Evolutionary conservation across 192 early-diverging fungal genomes (phyloP).

Genomic region (Dispira simplex): DNA sequence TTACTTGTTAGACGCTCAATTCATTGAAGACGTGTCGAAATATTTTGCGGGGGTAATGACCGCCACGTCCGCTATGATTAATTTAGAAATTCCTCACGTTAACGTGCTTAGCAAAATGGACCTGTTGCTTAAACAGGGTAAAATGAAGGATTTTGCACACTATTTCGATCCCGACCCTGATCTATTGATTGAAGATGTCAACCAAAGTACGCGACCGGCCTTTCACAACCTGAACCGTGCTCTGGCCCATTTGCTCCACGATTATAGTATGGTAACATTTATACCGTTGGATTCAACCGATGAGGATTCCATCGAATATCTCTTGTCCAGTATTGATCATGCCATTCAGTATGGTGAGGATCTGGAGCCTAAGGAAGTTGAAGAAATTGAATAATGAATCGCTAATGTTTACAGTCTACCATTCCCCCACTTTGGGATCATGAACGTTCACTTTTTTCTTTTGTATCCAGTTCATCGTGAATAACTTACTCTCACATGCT

Average conservation of each 20-base stretch:
- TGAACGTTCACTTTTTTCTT: too few relatives aligned
- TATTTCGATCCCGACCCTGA: constrained; percentile 87
- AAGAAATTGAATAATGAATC: constrained; percentile 12
- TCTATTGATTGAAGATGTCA: constrained; percentile 71
- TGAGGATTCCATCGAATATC: constrained; percentile 78
- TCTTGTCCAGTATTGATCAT: constrained; percentile 83
- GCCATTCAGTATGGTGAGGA: constrained; percentile 98
- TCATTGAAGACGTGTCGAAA: constrained; percentile 89
- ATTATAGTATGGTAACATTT: constrained; percentile 95
- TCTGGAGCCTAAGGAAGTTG: constrained; percentile 81
- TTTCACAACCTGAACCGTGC: constrained; percentile 82
- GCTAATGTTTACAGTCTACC: too few relatives aligned
- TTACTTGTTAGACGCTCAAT: constrained; percentile 87
- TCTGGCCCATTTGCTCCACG: constrained; percentile 75
- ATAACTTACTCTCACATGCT: too few relatives aligned
- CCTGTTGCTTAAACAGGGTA: constrained; percentile 47
- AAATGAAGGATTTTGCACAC: constrained; percentile 36
- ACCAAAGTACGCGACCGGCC: constrained; percentile 45
- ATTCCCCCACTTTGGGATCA: too few relatives aligned
- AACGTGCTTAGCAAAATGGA: constrained; percentile 99
- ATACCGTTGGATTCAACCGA: constrained; percentile 86
- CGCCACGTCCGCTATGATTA: constrained; percentile 91
- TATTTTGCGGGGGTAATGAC: constrained; percentile 94
- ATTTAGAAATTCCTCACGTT: constrained; percentile 95
- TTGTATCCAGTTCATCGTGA: too few relatives aligned